A percentile compares a stretch with the other conserved stretches of the same genome.
Evolutionary conservation across 805 yeast genomes (phyloP).

Genomic region (Maudiozyma serrabonitensis): DNA sequence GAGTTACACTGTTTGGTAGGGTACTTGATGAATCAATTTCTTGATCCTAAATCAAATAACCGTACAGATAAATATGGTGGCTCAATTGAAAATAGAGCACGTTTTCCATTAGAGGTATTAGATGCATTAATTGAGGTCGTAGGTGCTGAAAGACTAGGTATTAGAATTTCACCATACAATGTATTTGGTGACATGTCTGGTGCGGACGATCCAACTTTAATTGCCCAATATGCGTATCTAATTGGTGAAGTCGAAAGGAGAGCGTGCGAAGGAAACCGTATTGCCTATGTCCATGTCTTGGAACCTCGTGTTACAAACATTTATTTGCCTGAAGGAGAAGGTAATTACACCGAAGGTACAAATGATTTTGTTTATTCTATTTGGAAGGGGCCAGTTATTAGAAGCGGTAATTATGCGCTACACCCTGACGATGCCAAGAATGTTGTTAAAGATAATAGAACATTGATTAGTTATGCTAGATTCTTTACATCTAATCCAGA

Average conservation of each 20-base stretch:
- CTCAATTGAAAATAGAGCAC: slow-evolving; percentile 38
- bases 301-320: slow-evolving; percentile 34
- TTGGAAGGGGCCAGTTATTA: slow-evolving; percentile 36
- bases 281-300: slow-evolving; percentile 34
- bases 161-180: slow-evolving; percentile 38
- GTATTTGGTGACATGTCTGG: slow-evolving; percentile 33
- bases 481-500: slow-evolving; percentile 47
- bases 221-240: slow-evolving; percentile 31
- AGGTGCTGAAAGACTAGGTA: slow-evolving; percentile 40
- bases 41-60: slow-evolving; percentile 38
- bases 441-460: slow-evolving; percentile 32
- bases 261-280: slow-evolving; percentile 22
- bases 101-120: slow-evolving; percentile 37
- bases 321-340: slow-evolving; percentile 12
- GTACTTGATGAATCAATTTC: slow-evolving; percentile 45
- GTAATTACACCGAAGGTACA: slow-evolving; percentile 19
- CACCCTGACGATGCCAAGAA: slow-evolving; percentile 21
- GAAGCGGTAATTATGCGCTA: slow-evolving; percentile 30
- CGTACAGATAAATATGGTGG: slow-evolving; percentile 48
- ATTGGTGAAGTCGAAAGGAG: slow-evolving; percentile 30
- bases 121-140: slow-evolving; percentile 40
- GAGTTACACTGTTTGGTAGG: slow-evolving; percentile 65
- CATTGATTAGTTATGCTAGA: slow-evolving; percentile 38
- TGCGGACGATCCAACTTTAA: slow-evolving; percentile 17
- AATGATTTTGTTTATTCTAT: slow-evolving; percentile 33